Conservation (phyloP, 805 yeast species). For the Wickerhamomyces hampshirensis region DNA sequence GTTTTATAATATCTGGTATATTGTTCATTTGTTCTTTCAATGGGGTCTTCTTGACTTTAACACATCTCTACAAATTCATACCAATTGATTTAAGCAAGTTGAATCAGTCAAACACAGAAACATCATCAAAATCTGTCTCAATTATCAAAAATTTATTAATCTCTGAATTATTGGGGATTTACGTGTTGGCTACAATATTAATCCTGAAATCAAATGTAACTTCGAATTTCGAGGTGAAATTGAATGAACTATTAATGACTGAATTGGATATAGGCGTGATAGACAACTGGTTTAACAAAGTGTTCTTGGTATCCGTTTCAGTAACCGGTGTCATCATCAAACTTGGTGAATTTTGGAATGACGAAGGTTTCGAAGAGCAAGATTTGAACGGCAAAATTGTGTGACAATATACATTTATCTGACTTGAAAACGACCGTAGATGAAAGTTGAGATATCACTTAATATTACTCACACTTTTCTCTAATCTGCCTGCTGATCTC, state of each 20-base stretch:
- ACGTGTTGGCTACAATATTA: conserved; percentile 34
- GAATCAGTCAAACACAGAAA: conserved; percentile 5
- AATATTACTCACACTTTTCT: conserved; percentile 1
- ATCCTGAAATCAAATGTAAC: conserved; percentile 36
- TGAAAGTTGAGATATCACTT: neutral
- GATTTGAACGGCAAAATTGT: conserved; percentile 9
- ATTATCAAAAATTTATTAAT: conserved; percentile 34
- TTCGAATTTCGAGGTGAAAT: conserved; percentile 26
- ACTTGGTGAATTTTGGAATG: conserved; percentile 18
- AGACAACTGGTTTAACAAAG: conserved; percentile 38
- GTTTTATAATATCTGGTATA: conserved; percentile 50
- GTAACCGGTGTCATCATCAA: conserved; percentile 23
- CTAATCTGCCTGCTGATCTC: neutral
- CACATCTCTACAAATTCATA: conserved; percentile 40
- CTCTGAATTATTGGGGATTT: conserved; percentile 34
- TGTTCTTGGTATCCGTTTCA: conserved; percentile 29
- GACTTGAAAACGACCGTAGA: too few relatives aligned
- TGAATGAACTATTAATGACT: conserved; percentile 28
- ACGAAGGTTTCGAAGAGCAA: conserved; percentile 21
- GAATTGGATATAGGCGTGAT: conserved; percentile 20
- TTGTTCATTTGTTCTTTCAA: conserved; percentile 61
- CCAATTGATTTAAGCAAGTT: conserved; percentile 30
- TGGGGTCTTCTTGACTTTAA: conserved; percentile 56
- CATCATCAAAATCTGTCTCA: conserved; percentile 26
- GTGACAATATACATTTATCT: too few relatives aligned